Evolutionary conservation across 805 yeast species (phyloP).

Genomic region (Wickerhamomyces hampshirensis): DNA sequence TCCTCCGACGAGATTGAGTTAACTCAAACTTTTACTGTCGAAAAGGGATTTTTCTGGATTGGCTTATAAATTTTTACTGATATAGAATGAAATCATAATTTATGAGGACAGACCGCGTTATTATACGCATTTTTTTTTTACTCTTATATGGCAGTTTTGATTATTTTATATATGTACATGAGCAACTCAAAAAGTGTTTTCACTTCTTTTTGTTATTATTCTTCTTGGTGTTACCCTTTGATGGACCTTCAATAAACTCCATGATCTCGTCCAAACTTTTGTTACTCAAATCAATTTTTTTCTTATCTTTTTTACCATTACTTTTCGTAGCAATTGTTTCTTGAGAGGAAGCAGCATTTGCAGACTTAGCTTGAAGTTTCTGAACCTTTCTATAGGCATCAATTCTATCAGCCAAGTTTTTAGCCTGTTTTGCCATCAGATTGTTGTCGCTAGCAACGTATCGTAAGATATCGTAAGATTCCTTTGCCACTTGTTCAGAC

Average conservation of each 20-base stretch:
- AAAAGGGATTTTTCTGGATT: constrained; percentile 20
- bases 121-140: too few species aligned
- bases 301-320: constrained; percentile 15
- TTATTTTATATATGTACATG: neutral
- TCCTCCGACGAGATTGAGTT: constrained; percentile 26
- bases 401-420: constrained; percentile 58
- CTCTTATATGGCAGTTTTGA: too few species aligned
- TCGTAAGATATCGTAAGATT: constrained; percentile 54
- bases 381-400: constrained; percentile 41
- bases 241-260: constrained; percentile 41
- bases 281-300: constrained; percentile 41
- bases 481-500: constrained; percentile 51
- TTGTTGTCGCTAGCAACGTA: constrained; percentile 64
- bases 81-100: too few species aligned
- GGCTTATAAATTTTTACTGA: too few species aligned
- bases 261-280: constrained; percentile 71
- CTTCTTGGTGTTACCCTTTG: constrained; percentile 22
- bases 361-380: constrained; percentile 37
- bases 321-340: constrained; percentile 32
- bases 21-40: constrained; percentile 17
- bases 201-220: constrained; percentile 15
- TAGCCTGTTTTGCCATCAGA: constrained; percentile 59
- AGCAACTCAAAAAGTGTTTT: neutral
- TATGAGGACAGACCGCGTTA: too few species aligned
- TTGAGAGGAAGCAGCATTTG: constrained; percentile 23